Evolutionary conservation across 805 yeast genomes (phyloP).

Genomic region (Starmerella apis): DNA sequence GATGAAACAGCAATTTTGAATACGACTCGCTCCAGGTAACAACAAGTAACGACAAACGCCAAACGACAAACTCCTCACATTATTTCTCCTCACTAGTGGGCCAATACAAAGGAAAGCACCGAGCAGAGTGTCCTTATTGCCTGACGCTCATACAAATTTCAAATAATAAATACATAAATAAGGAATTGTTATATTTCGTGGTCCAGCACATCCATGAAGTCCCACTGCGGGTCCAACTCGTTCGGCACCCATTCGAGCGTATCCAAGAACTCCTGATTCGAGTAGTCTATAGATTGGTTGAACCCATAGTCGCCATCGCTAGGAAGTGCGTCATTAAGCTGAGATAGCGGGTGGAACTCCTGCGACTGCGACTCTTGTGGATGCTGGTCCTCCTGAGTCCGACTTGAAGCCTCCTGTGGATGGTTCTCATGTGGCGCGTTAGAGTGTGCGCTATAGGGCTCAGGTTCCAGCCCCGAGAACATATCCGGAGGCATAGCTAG

Average conservation of each 20-base stretch:
- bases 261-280: constrained; percentile 13
- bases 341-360: not conserved
- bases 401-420: constrained; percentile 5
- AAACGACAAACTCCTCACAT: no score
- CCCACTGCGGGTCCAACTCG: constrained; percentile 20
- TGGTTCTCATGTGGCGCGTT: not conserved
- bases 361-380: not conserved
- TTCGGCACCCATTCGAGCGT: constrained; percentile 12
- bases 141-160: not conserved
- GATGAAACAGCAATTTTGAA: no score
- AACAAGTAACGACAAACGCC: no score
- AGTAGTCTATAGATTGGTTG: not conserved
- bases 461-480: not conserved
- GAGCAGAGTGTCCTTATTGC: not conserved
- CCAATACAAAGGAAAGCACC: no score
- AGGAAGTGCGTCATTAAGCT: not conserved
- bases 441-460: not conserved
- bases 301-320: not conserved
- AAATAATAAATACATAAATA: not conserved
- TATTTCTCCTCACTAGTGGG: no score
- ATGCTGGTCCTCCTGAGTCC: not conserved
- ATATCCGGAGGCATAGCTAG: not conserved
- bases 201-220: constrained; percentile 19
- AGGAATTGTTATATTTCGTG: not conserved
- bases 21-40: no score